These are phyloP conservation scores for Yamadazyma aaseri DNA, from an alignment of 1,139 yeast genomes.

Conservation along the genomic window DNA sequence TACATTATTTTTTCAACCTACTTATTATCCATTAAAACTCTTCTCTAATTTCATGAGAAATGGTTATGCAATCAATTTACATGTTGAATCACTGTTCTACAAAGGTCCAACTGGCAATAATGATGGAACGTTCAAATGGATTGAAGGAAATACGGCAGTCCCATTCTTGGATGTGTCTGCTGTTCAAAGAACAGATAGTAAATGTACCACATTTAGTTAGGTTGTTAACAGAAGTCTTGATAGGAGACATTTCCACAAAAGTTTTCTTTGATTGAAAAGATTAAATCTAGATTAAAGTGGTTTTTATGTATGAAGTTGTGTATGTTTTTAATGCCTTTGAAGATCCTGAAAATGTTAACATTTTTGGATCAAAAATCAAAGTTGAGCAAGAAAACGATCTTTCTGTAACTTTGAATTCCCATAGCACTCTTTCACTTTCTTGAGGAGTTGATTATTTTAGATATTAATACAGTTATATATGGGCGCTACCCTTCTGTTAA, in stretches of 20 bases:
- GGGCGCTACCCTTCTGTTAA: no score
- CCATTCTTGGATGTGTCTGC: slow-evolving; percentile 18
- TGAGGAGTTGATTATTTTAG: no score
- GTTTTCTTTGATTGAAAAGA: no score
- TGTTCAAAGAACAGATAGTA: slow-evolving; percentile 15
- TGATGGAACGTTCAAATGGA: slow-evolving; percentile 19
- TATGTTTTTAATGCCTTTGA: slow-evolving; percentile 21
- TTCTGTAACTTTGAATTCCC: slow-evolving; percentile 10
- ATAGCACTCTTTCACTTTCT: slow-evolving; percentile 17
- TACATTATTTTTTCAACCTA: slow-evolving; percentile 26
- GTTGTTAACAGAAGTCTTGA: slow-evolving; percentile 28
- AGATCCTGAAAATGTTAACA: slow-evolving; percentile 14
- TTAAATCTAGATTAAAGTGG: no score
- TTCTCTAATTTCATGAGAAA: slow-evolving; percentile 28
- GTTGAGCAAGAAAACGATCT: slow-evolving; percentile 5
- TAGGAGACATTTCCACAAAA: no score
- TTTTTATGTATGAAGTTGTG: slow-evolving; percentile 25
- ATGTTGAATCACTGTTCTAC: slow-evolving; percentile 24
- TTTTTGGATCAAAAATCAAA: slow-evolving; percentile 9
- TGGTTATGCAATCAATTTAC: slow-evolving; percentile 25
- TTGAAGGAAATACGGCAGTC: slow-evolving; percentile 23
- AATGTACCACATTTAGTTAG: no score
- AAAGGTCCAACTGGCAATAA: slow-evolving; percentile 23
- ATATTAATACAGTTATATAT: no score
- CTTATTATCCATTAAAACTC: slow-evolving; percentile 24